Evolutionary conservation across 2,329 filamentous ascomycete species (phyloP), one percentile per base, ranked within the genome.

Genomic region (Fusarium secorum): DNA sequence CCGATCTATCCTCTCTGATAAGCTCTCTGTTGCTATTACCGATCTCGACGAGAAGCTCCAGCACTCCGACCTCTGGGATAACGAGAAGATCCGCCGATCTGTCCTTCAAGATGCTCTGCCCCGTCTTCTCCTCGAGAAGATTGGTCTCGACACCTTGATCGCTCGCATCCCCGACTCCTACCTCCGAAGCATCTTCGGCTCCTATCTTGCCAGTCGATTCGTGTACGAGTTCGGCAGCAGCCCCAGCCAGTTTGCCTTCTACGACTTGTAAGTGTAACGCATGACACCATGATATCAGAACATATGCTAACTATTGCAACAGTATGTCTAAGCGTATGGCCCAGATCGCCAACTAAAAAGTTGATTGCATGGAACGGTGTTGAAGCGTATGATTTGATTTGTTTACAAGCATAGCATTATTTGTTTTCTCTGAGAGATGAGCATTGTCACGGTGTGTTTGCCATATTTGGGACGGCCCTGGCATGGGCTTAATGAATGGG

Each of bases 171-270:
- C 96, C 2, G 93, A 97, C 68, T 91, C 90, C 74, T 99, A 99
- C 79, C 88, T 99, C 70, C 90, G 94, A 73, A 92, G 95, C 72
- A 98, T 99, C 80, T 99, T 99, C 79, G 96, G 96, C 74, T 97
- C 93, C 79, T 98, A 95, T 83, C 86, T 99, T 74, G 95, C 96
- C 52, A 97, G 93, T 78, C 92, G 96, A 45, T 99, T 99, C 80
- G 94, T 99, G 42, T 99, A 99, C 81, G 90, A 97, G 80, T 96
- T 95, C 80, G 96, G 96, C 77, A 95, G 94, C 79, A 91, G 89
- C 73, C 95, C 96, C 9, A 96, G 92, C 84, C 95, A 98, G 78
- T 98, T 99, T 84, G 94, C 95, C 41, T 99, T 99, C 87, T 99
- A 97, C 83, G 94, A 97, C 80, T 99, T 98, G 93, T 95, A 85